Evolutionary conservation across 306 rosid genomes (phyloP), one percentile per base, ranked within the genome.

Genomic region (Comarum palustre): DNA sequence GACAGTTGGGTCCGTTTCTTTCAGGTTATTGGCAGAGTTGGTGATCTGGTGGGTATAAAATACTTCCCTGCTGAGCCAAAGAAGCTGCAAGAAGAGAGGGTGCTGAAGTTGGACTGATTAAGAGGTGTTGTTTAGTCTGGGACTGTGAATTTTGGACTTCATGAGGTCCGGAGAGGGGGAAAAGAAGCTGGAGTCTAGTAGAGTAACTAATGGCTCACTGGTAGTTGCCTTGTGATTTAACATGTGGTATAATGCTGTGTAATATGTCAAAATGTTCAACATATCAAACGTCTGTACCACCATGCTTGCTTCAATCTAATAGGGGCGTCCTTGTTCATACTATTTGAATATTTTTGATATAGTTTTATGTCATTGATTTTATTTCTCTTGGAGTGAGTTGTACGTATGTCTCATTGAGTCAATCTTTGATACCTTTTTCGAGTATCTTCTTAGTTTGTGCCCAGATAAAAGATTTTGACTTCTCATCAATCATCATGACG

Each of bases 1-100:
- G 58, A 43, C 22, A 22, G 69, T 68, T 81, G 70, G 64, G 51
- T 54, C 24, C 38, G 65, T 15, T 58, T 72, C 57, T 42, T 74
- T 48, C 75, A 92, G 96, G 98, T 90, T 71, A 84, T 90, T 45
- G 81, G 96, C 69, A 64, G 77, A 65, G 98, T 92, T 27, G 96
- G 98, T 50, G 98, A 92, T 75, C 32, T 90, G 75, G 82, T 88
- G 72, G 96, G 95, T 46, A 92, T 92, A 81, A 90, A 92, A 73
- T 90, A 93, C 87, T 93, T 93, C 84, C 96, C 90, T 4, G 88
- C 96, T 20, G 96, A 89, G 71, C 90, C 90, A 70, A 14, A 24
- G 48, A 87, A 93, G 89, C 69, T 68, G 54, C 83, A 79, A 29
- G 48, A 73, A 34, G 79, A 66, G 42, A 55, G 47, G 38, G 27